Evolutionary conservation across 345 rosid species (phyloP).

Genomic region (Hibiscus tridactylites): DNA sequence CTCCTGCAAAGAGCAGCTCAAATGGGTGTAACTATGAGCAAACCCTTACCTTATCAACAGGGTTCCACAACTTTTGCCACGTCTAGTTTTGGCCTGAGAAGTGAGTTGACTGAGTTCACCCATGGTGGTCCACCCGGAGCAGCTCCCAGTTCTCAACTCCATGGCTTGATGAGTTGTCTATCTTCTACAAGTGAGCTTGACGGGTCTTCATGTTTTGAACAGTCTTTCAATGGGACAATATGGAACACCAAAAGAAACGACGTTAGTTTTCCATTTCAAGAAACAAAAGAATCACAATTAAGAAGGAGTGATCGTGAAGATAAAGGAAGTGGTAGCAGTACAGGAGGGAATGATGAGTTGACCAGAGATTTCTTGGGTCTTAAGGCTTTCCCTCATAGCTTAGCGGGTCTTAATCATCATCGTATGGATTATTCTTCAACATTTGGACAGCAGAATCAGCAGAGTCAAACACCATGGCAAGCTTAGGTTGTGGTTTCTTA

Average conservation of each 20-base stretch:
- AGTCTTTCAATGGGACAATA: not conserved
- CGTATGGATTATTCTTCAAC: constrained; percentile 15
- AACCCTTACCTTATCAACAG: constrained; percentile 9
- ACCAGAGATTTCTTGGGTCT: constrained; percentile 63
- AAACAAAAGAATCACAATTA: not conserved
- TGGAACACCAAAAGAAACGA: not conserved
- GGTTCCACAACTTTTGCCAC: constrained; percentile 24
- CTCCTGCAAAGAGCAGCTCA: constrained; percentile 78
- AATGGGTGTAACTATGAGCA: constrained; percentile 72
- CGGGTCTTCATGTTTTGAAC: constrained; percentile 1
- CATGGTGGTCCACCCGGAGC: constrained; percentile 7
- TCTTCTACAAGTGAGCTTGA: not conserved
- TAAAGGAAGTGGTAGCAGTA: not conserved
- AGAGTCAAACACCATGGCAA: constrained; percentile 32
- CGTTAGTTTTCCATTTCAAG: not conserved
- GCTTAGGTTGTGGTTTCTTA: constrained; percentile 1
- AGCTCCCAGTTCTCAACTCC: constrained; percentile 18
- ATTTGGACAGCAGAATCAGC: constrained; percentile 23
- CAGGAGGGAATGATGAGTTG: constrained; percentile 20
- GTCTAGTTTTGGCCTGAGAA: constrained; percentile 15
- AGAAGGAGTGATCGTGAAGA: constrained; percentile 3
- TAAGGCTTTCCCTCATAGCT: constrained; percentile 26
- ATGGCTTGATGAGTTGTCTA: constrained; percentile 15
- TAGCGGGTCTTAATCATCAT: constrained; percentile 21
- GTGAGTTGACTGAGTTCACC: constrained; percentile 22